Percentiles rank a stretch among this genome's conserved stretches.
Evolutionary conservation across 495 filamentous ascomycete species (phyloP).

Genomic region (Achaetomiella virescens): DNA sequence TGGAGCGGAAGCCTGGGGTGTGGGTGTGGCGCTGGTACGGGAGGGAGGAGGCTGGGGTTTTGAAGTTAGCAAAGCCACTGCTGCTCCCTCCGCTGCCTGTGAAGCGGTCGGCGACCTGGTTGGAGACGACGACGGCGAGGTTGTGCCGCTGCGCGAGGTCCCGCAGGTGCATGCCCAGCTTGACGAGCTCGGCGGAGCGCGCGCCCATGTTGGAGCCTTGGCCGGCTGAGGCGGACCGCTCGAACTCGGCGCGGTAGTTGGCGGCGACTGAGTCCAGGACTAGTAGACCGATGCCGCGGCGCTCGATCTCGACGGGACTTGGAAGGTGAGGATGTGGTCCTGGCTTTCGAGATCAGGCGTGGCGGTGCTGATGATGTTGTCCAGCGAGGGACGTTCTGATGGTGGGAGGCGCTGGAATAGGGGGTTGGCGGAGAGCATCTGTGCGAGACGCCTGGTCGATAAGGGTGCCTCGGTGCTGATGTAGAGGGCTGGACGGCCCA

Average conservation of each 20-base stretch:
- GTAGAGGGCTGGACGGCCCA: slow-evolving; percentile 69
- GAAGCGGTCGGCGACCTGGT: slow-evolving; percentile 94
- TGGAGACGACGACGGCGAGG: slow-evolving; percentile 83
- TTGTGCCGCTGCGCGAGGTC: slow-evolving; percentile 63
- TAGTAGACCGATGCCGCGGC: slow-evolving; percentile 70
- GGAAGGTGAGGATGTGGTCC: slow-evolving; percentile 88
- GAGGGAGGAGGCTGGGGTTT: slow-evolving; percentile 12
- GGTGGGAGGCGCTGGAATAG: slow-evolving; percentile 43
- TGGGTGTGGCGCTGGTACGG: slow-evolving; percentile 10
- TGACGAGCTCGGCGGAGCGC: slow-evolving; percentile 63
- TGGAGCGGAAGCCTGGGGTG: slow-evolving; percentile 1
- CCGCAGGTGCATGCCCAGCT: slow-evolving; percentile 69
- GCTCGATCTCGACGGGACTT: slow-evolving; percentile 78
- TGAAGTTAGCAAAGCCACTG: slow-evolving; percentile 8
- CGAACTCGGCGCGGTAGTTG: slow-evolving; percentile 89
- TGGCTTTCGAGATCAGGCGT: slow-evolving; percentile 92
- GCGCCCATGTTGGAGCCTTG: slow-evolving; percentile 48
- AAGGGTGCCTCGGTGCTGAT: slow-evolving; percentile 91
- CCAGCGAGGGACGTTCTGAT: slow-evolving; percentile 55
- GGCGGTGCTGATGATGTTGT: slow-evolving; percentile 66
- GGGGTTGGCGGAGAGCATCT: slow-evolving; percentile 67
- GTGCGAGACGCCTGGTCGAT: slow-evolving; percentile 69
- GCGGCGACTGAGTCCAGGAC: slow-evolving; percentile 87
- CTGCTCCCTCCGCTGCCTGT: not conserved
- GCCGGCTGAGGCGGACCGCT: slow-evolving; percentile 34